These are phyloP conservation scores for Phytopythium cucurbitacearum DNA, from an alignment of 352 stramenopile genomes.

Conservation along the genomic window DNA sequence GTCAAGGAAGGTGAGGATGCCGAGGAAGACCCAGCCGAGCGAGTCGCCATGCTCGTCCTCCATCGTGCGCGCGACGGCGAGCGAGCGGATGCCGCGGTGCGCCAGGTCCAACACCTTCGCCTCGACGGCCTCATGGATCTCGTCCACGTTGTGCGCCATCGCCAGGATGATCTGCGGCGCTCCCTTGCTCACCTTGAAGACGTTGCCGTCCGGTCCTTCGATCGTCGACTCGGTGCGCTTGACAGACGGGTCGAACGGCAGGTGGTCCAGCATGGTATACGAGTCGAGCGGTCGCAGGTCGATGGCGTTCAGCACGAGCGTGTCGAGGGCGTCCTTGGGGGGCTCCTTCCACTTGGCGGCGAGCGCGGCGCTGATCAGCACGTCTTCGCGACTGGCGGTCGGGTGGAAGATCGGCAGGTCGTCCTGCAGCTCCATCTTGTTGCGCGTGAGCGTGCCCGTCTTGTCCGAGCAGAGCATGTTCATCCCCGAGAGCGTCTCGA, in stretches of 20 bases:
- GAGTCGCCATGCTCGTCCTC: conserved; percentile 54
- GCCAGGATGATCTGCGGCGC: conserved; percentile 91
- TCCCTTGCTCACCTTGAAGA: conserved; percentile 94
- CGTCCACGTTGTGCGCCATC: conserved; percentile 65
- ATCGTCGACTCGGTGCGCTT: conserved; percentile 94
- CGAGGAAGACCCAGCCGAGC: conserved; percentile 90
- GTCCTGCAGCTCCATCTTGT: conserved; percentile 93
- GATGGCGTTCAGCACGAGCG: conserved; percentile 86
- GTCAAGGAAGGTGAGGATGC: conserved; percentile 95
- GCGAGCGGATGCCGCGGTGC: conserved; percentile 80
- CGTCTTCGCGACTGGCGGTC: conserved; percentile 75
- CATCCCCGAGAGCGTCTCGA: conserved; percentile 92
- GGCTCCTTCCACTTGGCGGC: conserved; percentile 94
- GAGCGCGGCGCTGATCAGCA: conserved; percentile 90
- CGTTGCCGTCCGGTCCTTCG: conserved; percentile 58
- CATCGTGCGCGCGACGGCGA: conserved; percentile 84
- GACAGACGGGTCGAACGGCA: conserved; percentile 76
- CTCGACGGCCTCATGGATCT: conserved; percentile 84
- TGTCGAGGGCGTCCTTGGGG: conserved; percentile 92
- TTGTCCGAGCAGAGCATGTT: conserved; percentile 96
- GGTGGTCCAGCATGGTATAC: conserved; percentile 81
- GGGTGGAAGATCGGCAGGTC: conserved; percentile 87
- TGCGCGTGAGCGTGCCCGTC: conserved; percentile 93
- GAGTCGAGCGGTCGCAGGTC: conserved; percentile 79
- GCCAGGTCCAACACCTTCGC: conserved; percentile 88